Conservation (phyloP, 1,139 yeast species). For the Candida anutae region DNA sequence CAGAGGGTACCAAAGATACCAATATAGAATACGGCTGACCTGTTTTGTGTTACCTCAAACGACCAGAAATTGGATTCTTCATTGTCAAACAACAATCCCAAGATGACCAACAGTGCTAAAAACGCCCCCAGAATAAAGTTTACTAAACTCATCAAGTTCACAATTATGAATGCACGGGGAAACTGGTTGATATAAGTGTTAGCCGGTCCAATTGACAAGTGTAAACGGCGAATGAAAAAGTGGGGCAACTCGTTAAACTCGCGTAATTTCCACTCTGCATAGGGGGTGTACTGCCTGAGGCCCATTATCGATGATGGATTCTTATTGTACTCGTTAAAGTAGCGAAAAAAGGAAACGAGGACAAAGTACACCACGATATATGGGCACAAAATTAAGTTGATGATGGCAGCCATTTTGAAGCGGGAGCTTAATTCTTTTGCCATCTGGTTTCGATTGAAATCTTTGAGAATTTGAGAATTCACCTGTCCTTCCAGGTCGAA, state of each 20-base stretch:
- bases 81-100: constrained; percentile 78
- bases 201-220: constrained; percentile 72
- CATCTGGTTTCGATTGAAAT: constrained; percentile 57
- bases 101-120: constrained; percentile 76
- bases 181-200: constrained; percentile 81
- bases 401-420: constrained; percentile 79
- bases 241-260: constrained; percentile 92
- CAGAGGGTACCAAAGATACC: constrained; percentile 78
- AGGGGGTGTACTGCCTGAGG: constrained; percentile 79
- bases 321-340: constrained; percentile 86
- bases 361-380: constrained; percentile 78
- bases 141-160: constrained; percentile 50
- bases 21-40: constrained; percentile 78
- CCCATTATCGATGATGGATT: constrained; percentile 83
- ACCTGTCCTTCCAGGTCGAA: constrained; percentile 82
- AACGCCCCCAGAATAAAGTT: constrained; percentile 84
- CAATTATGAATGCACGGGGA: constrained; percentile 64
- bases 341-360: constrained; percentile 75
- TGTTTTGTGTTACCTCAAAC: constrained; percentile 77
- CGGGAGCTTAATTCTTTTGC: constrained; percentile 68
- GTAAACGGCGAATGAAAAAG: constrained; percentile 70
- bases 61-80: constrained; percentile 73
- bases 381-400: constrained; percentile 79
- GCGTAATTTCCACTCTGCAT: constrained; percentile 91
- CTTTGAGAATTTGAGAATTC: constrained; percentile 65